Conservation (phyloP, 768 basidiomycete genomes). For the Xerocomellus chrysenteron region DNA sequence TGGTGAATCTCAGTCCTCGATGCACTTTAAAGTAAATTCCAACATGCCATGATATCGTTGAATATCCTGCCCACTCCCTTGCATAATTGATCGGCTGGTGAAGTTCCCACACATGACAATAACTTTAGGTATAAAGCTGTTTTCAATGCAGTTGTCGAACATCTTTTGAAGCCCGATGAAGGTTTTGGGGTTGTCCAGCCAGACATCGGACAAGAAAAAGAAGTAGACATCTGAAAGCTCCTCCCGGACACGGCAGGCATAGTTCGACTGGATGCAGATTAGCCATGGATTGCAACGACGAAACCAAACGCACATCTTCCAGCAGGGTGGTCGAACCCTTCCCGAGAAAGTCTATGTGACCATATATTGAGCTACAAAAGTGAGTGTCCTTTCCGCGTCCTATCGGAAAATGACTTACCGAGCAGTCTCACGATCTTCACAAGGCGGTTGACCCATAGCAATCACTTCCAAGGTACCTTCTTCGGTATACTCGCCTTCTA, state of each 20-base stretch:
- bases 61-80: conserved; percentile 76
- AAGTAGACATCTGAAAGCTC: conserved; percentile 79
- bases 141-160: conserved; percentile 88
- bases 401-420: conserved; percentile 47
- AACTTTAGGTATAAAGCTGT: conserved; percentile 81
- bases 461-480: conserved; percentile 86
- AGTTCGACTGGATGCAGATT: conserved; percentile 50
- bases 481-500: conserved; percentile 96
- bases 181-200: conserved; percentile 88
- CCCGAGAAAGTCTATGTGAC: conserved; percentile 97
- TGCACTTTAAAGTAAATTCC: not conserved
- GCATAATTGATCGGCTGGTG: conserved; percentile 74
- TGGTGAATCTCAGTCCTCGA: conserved; percentile 1
- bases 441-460: conserved; percentile 96
- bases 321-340: conserved; percentile 85
- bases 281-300: not conserved
- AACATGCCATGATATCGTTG: conserved; percentile 79
- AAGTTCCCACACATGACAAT: conserved; percentile 97
- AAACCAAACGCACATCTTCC: conserved; percentile 70
- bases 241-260: conserved; percentile 58
- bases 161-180: conserved; percentile 77
- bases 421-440: conserved; percentile 82
- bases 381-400: conserved; percentile 5
- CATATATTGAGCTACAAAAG: conserved; percentile 76
- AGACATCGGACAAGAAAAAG: conserved; percentile 94